Base-by-base conservation (phyloP, 129 eudicot species). In the Heracleum sosnowskyi region DNA sequence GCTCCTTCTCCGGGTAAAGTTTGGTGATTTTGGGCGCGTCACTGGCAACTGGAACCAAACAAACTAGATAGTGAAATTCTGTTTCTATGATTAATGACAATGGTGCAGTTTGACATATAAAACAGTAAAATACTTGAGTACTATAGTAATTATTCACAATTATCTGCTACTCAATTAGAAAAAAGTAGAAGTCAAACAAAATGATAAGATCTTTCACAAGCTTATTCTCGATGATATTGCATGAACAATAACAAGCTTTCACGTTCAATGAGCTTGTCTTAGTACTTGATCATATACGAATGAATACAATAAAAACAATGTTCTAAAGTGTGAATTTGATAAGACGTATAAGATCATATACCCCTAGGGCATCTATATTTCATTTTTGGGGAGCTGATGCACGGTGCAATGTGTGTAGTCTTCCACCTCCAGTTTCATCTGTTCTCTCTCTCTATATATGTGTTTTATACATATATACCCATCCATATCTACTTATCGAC, bases 1-100 rank as follows among this genome's bases (percentile, higher is more conserved):
- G 83, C 98, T 93, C 87, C 80, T 93, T 88, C 98, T 88, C 55
- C 98, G 82, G 20, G 74, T 84, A 51, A 93, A 80, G 2, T 93
- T 93, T 18, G 98, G 98, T 29, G 96, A 93, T 81, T 90, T 90
- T 45, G 98, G 84, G 78, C 98, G 98, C 12, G 98, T 93, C 31
- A 90, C 81, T 20, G 98, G 98, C 80, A 90, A 76, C 97, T 92
- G 92, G 74, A 49, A 74, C 79, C 63, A 29, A 76, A 82, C 76
- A 80, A 26, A 74, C 28, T 39, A 45, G 34, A 53, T 3, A 12
- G 75, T 78, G 39, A 24, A 57, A 20, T 36, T 9, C 11, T 9
- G 39, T 64, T 13, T 69, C 11, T 64, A 6, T 64, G 39, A 28
- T 15, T 2, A 64, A 31, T 64, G 71, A 64, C 16, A 64, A 13